phyloP scores from a whole-genome alignment of 257 asterid species.

The Solanum pennellii region DNA sequence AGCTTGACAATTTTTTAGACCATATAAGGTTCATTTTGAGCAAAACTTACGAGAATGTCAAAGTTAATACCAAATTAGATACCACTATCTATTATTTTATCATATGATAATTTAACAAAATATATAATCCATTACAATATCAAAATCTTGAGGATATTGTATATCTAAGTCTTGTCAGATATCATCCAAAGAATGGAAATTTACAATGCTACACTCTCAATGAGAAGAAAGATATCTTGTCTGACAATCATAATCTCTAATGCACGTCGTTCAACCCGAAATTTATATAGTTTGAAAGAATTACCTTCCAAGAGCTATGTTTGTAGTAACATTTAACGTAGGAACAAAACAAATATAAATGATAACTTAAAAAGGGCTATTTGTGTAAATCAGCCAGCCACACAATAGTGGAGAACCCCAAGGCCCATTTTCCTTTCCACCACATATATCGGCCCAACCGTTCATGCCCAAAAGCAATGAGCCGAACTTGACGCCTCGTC shows the following conservation, averaged over 20 bases:
- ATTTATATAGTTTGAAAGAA: not conserved
- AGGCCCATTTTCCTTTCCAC: not conserved
- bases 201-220: too few species aligned
- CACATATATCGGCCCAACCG: not conserved
- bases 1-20: not conserved
- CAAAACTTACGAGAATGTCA: not conserved
- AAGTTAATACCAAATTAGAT: not conserved
- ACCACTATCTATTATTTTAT: not conserved
- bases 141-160: too few species aligned
- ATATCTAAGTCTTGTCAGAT: too few species aligned
- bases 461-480: not conserved
- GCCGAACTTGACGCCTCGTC: not conserved
- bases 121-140: too few species aligned
- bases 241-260: too few species aligned
- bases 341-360: not conserved
- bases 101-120: not conserved
- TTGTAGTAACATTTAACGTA: not conserved
- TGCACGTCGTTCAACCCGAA: fast-evolving
- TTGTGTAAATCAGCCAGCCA: not conserved
- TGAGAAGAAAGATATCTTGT: too few species aligned
- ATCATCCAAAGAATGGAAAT: too few species aligned
- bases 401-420: too few species aligned
- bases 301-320: not conserved
- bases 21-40: not conserved
- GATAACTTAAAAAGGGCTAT: not conserved